Evolutionary conservation across 495 filamentous ascomycete genomes (phyloP).

Genomic region (Neurospora sp.): DNA sequence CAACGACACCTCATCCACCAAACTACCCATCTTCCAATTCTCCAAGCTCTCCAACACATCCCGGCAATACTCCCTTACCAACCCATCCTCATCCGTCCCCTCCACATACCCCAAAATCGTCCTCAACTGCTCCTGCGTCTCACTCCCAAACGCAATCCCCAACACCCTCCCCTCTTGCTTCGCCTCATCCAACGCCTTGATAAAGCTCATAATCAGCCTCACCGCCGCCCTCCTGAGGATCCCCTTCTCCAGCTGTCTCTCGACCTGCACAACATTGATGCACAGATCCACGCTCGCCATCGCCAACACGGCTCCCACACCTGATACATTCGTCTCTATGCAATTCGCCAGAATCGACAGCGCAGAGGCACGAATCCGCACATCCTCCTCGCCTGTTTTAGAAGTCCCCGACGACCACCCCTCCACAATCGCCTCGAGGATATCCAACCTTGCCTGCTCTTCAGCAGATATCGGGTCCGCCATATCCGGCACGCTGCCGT

Average conservation of each 20-base stretch:
- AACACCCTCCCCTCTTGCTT: conserved; percentile 40
- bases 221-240: conserved; percentile 68
- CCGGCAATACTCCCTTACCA: conserved; percentile 62
- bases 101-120: conserved; percentile 56
- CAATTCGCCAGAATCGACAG: conserved; percentile 59
- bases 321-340: conserved; percentile 55
- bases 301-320: conserved; percentile 44
- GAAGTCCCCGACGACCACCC: conserved; percentile 51
- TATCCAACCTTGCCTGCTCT: conserved; percentile 39
- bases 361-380: conserved; percentile 68
- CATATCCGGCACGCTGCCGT: conserved; percentile 37
- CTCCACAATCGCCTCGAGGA: conserved; percentile 53
- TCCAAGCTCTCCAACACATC: conserved; percentile 64
- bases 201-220: conserved; percentile 54
- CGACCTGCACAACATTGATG: conserved; percentile 55
- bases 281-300: conserved; percentile 56
- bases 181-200: conserved; percentile 53
- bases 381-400: conserved; percentile 59
- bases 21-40: conserved; percentile 51
- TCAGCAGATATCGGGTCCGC: conserved; percentile 35
- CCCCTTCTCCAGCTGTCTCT: conserved; percentile 50
- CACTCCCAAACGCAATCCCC: conserved; percentile 52
- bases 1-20: conserved; percentile 23
- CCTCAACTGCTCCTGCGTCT: conserved; percentile 51
- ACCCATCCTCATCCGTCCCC: conserved; percentile 57